phyloP scores from a whole-genome alignment of 1,284 basidiomycete genomes.

The Cutaneotrichosporon cutaneum region DNA sequence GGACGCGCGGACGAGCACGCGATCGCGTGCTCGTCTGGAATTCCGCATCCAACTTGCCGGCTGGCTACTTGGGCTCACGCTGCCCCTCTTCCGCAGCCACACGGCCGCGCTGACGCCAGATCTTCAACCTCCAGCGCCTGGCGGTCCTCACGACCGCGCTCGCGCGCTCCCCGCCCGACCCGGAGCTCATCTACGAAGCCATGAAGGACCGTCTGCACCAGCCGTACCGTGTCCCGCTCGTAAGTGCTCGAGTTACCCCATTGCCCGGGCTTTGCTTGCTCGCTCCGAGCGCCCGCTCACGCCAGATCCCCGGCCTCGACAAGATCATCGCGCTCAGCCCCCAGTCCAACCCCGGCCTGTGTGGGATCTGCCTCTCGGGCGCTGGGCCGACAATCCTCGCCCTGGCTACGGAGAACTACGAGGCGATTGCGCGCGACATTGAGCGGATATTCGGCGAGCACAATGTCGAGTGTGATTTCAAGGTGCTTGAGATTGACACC shows the following conservation, averaged over 20 bases:
- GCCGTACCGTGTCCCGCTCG: slow-evolving; percentile 86
- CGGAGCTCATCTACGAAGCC: slow-evolving; percentile 94
- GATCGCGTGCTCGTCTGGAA: not conserved
- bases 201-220: slow-evolving; percentile 99
- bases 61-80: not conserved
- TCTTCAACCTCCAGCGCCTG: slow-evolving; percentile 95
- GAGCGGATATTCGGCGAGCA: slow-evolving; percentile 68
- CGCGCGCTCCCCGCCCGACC: slow-evolving; percentile 83
- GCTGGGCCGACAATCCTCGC: slow-evolving; percentile 98
- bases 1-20: not conserved
- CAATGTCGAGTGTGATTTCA: slow-evolving; percentile 66
- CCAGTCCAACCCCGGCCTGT: slow-evolving; percentile 80
- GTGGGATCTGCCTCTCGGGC: slow-evolving; percentile 96
- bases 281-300: slow-evolving; percentile 7
- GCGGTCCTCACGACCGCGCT: slow-evolving; percentile 98
- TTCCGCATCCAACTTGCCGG: not conserved
- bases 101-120: slow-evolving; percentile 58
- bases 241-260: slow-evolving; percentile 22
- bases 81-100: not conserved
- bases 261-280: not conserved
- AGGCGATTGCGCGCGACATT: slow-evolving; percentile 77
- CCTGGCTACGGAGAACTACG: slow-evolving; percentile 82
- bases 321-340: slow-evolving; percentile 91
- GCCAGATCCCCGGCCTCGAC: slow-evolving; percentile 88
- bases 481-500: slow-evolving; percentile 53